A percentile compares a stretch with the other conserved stretches of the same genome.
Evolutionary conservation across 2,329 filamentous ascomycete species (phyloP).

Genomic region (Seiridium unicorne): DNA sequence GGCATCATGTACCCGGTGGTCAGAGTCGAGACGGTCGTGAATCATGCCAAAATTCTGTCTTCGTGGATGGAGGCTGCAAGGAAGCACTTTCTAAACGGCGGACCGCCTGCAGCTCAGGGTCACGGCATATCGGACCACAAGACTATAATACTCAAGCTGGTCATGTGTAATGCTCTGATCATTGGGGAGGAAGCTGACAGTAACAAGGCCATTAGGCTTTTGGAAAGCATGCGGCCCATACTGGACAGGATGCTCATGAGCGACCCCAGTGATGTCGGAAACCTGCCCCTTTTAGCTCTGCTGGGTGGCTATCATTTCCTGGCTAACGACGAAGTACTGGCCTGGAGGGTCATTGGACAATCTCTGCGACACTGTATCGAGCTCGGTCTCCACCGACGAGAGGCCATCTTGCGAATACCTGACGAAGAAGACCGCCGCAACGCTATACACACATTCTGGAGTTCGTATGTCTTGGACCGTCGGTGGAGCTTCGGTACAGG

Average conservation of each 20-base stretch:
- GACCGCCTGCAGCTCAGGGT: constrained; percentile 29
- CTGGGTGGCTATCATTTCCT: constrained; percentile 73
- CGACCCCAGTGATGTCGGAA: constrained; percentile 45
- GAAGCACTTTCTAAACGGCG: constrained; percentile 25
- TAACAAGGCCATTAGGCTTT: constrained; percentile 69
- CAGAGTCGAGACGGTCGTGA: constrained; percentile 68
- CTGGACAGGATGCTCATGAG: constrained; percentile 65
- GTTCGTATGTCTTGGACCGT: constrained; percentile 79
- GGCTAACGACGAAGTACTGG: constrained; percentile 78
- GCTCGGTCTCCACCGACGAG: constrained; percentile 77
- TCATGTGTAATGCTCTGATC: constrained; percentile 75
- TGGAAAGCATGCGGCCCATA: constrained; percentile 70
- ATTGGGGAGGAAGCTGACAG: constrained; percentile 80
- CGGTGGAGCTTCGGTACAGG: constrained; percentile 90
- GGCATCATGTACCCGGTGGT: constrained; percentile 90
- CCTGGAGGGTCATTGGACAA: constrained; percentile 84
- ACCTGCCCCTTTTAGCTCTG: constrained; percentile 50
- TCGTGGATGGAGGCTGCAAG: constrained; percentile 64
- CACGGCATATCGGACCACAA: constrained; percentile 45
- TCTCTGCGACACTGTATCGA: constrained; percentile 77
- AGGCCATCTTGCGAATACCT: constrained; percentile 68
- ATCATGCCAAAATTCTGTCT: constrained; percentile 68
- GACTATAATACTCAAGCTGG: constrained; percentile 75
- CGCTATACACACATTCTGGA: constrained; percentile 78
- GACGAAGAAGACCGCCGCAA: constrained; percentile 67